Evolutionary conservation across 192 early-diverging fungal genomes (phyloP), one percentile per base, ranked within the genome.

Genomic region (Allomyces javanicus): DNA sequence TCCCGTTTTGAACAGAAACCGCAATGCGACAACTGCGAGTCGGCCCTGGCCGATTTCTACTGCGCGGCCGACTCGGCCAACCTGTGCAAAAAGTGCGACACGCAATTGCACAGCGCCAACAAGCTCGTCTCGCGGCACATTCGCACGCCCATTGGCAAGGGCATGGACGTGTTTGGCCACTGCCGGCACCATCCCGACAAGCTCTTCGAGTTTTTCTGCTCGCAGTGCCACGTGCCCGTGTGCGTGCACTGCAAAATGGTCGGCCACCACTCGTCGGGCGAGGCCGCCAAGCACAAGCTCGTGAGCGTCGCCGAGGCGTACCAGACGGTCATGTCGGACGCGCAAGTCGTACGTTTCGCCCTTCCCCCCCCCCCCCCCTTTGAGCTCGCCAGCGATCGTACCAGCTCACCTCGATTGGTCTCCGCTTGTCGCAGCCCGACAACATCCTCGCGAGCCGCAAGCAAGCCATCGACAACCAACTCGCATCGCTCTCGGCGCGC

Each of bases 161-260:
- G 81, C 19, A 64, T 75, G 10, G 78, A 83, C 65, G 77, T 84
- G 1, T 83, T 81, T 71, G 82, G 82, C 24, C 66, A 74, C 69
- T 84, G 82, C 69, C 73, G 77, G 24, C 75, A 77, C 66, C 82
- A 84, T 63, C 71, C 77, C 9, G 79, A 79, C 55, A 79, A 81
- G 67, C 63, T 68, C 26, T 75, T 84, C 27, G 78, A 84, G 72
- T 84, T 81, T 71, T 84, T 81, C 67, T 84, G 82, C 74, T 77
- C 78, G 1, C 79, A 83, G 61, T 84, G 82, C 69, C 81, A 83
- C 62, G 70, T 79, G 21, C 81, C 81, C 17, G 82, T 84, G 9
- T 84, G 82, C 73, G 79, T 84, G 4, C 76, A 71, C 63, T 84
- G 82, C 72, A 83, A 81, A 61, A 83, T 84, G 76, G 74, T 83